phyloP scores from a whole-genome alignment of 257 asterid genomes.

The Cinchona pubescens region DNA sequence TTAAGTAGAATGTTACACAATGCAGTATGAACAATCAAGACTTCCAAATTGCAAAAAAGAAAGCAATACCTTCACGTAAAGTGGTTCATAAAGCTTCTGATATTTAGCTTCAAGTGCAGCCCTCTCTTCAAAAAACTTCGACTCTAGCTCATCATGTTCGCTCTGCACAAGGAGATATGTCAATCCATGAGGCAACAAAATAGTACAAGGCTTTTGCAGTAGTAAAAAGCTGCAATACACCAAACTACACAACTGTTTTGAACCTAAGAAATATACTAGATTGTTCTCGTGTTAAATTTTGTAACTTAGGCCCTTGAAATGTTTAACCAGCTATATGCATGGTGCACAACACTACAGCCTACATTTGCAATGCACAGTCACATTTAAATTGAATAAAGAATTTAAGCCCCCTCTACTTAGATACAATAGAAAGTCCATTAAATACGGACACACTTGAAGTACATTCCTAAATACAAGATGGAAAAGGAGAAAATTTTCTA shows the following conservation, averaged over 20 bases:
- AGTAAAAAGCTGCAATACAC: neutral
- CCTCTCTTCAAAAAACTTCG: conserved; percentile 68
- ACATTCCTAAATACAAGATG: too few species aligned
- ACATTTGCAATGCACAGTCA: too few species aligned
- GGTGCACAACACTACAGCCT: neutral
- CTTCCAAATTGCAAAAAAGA: neutral
- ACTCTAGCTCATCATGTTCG: conserved; percentile 72
- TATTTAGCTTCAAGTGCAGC: conserved; percentile 79
- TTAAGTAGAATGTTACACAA: neutral
- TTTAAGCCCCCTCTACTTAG: neutral
- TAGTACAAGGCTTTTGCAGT: neutral
- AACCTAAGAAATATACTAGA: neutral
- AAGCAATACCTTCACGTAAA: conserved; percentile 48
- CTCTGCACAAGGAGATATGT: conserved; percentile 37
- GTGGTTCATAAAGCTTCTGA: conserved; percentile 67
- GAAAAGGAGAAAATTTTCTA: too few species aligned
- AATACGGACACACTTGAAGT: too few species aligned
- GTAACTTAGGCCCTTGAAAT: neutral
- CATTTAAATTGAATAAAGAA: neutral
- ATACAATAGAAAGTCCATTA: neutral
- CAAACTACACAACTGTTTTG: neutral
- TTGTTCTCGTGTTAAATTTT: neutral
- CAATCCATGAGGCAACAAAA: neutral
- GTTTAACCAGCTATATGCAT: neutral
- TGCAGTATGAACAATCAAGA: neutral